Base-by-base conservation (phyloP, 345 rosid species). In the Ailanthus altissimus region DNA sequence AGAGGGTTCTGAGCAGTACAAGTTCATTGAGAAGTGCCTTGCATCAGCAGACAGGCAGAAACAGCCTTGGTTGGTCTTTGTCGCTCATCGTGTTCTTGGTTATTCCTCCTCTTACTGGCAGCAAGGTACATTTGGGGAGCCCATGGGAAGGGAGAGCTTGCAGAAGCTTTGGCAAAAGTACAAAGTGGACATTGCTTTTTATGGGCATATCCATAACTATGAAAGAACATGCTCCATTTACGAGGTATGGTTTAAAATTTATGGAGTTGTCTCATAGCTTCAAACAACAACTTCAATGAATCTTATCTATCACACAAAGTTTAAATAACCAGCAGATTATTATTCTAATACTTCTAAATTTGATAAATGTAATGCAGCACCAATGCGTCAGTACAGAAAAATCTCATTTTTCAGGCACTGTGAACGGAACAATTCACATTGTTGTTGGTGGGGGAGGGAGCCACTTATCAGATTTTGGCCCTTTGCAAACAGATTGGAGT, bases 121-220 rank as follows among this genome's bases (percentile, higher is more conserved):
- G 56, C 82, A 88, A 75, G 94, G 94, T 16, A 62, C 91, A 8
- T 89, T 83, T 73, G 87, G 79, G 63, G 90, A 89, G 75, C 92
- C 90, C 54, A 86, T 88, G 89, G 91, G 87, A 68, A 82, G 95
- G 78, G 90, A 89, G 50, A 82, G 84, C 75, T 61, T 91, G 87
- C 91, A 91, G 82, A 88, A 51, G 80, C 91, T 91, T 43, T 91
- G 95, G 95, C 93, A 89, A 84, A 91, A 89, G 81, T 89, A 91
- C 85, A 89, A 84, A 76, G 95, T 91, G n/a, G 95, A 91, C 81
- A 84, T 91, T 12, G 91, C 93, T 72, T 91, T 89, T 79, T 91
- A 70, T 13, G 95, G 95, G 68, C 90, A 91, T 73, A 88, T 91
- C 69, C 95, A 91, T 57, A 89, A 89, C 88, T 91, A 91, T 66